A percentile compares a stretch with the other conserved stretches of the same genome.
Conservation (phyloP, 2,329 filamentous ascomycete genomes). For the Trichoderma endophyticum region DNA sequence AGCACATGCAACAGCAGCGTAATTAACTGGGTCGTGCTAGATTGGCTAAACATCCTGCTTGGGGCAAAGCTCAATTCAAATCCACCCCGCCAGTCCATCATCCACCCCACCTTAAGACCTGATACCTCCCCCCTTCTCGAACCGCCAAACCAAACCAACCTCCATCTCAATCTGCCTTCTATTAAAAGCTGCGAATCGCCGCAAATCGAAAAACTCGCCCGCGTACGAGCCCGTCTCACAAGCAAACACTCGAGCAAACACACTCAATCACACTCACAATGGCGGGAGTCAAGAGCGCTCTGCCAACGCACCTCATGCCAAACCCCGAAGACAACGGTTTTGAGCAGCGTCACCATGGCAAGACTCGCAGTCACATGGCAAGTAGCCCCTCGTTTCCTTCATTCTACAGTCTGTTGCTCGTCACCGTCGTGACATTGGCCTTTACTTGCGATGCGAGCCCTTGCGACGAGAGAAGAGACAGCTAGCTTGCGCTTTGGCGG, state of each 20-base stretch:
- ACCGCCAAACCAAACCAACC: slow-evolving; percentile 5
- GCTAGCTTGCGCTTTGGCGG: background rate
- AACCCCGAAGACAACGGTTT: slow-evolving; percentile 49
- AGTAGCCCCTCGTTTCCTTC: slow-evolving; percentile 39
- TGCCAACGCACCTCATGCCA: slow-evolving; percentile 82
- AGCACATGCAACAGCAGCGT: background rate
- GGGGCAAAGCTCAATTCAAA: slow-evolving; percentile 23
- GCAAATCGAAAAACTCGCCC: background rate
- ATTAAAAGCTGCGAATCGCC: background rate
- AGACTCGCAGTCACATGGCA: slow-evolving; percentile 82
- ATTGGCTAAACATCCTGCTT: slow-evolving; percentile 9
- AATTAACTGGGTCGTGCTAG: slow-evolving; percentile 15
- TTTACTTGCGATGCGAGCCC: background rate
- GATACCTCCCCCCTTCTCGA: slow-evolving; percentile 11
- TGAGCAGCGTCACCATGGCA: slow-evolving; percentile 71
- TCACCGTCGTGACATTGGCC: background rate
- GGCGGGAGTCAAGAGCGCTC: slow-evolving; percentile 69
- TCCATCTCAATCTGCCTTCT: background rate
- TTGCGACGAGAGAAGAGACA: background rate
- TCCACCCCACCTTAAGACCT: slow-evolving; percentile 18
- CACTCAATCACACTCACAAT: slow-evolving; percentile 42
- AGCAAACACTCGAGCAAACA: background rate
- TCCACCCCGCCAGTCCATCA: slow-evolving; percentile 15
- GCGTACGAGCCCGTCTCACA: slow-evolving; percentile 3
- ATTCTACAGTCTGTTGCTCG: background rate